These are phyloP conservation scores for Fusarium aywerte DNA, from an alignment of 2,329 filamentous ascomycete genomes.

Conservation along the genomic window DNA sequence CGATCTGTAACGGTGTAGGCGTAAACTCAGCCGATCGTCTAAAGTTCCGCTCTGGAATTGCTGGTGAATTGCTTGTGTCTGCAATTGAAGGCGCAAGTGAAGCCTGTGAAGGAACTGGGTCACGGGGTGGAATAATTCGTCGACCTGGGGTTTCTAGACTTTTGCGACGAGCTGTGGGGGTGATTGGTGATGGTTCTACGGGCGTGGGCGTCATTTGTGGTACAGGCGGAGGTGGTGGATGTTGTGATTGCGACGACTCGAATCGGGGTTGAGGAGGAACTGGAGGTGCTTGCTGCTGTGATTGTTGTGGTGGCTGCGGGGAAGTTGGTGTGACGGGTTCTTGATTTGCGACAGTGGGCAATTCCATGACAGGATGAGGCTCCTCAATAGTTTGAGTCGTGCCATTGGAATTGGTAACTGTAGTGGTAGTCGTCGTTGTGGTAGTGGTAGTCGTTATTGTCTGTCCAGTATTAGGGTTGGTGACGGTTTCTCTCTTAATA, in stretches of 20 bases:
- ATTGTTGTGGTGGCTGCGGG: background rate
- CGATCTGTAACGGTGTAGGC: conserved; percentile 11
- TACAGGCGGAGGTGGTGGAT: background rate
- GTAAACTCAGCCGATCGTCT: conserved; percentile 9
- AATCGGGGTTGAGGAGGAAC: background rate
- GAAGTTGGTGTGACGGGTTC: conserved; percentile 8
- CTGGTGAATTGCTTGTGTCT: conserved; percentile 3
- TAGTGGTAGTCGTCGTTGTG: conserved; percentile 47
- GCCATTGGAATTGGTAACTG: conserved; percentile 40
- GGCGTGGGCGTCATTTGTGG: conserved; percentile 16
- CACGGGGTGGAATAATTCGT: conserved; percentile 38
- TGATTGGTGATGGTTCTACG: conserved; percentile 3
- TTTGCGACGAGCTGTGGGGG: conserved; percentile 31
- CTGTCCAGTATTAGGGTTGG: conserved; percentile 41
- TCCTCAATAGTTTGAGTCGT: conserved; percentile 39
- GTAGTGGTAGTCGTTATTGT: conserved; percentile 41
- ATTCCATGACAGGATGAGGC: conserved; percentile 24
- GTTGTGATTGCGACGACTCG: background rate
- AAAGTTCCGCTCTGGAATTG: conserved; percentile 35
- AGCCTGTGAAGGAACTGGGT: conserved; percentile 17
- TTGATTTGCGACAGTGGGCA: conserved; percentile 36
- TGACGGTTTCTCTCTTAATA: conserved; percentile 22
- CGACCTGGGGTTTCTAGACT: conserved; percentile 42
- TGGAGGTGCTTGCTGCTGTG: background rate
- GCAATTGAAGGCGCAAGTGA: conserved; percentile 12